phyloP scores from a whole-genome alignment of 2,329 filamentous ascomycete species.

The Xylariaceae sp. region DNA sequence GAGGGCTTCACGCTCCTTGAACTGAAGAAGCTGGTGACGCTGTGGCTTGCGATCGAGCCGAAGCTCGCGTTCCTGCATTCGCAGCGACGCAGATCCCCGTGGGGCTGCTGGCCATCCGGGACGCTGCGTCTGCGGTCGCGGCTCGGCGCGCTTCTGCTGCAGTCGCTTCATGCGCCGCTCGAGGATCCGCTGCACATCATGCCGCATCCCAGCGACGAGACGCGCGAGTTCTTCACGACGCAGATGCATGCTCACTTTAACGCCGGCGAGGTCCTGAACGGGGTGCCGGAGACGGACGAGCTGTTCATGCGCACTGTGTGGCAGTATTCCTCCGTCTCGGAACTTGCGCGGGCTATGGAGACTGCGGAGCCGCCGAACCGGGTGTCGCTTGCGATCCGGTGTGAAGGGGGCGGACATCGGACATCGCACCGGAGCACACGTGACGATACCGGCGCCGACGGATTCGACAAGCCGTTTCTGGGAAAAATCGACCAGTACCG shows the following conservation, averaged over 20 bases:
- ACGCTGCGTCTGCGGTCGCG: slow-evolving; percentile 1
- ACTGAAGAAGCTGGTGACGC: slow-evolving; percentile 22
- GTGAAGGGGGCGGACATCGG: slow-evolving; percentile 5
- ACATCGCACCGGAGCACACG: neutral
- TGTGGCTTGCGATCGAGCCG: slow-evolving; percentile 7
- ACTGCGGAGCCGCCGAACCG: neutral
- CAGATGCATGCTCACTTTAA: slow-evolving; percentile 11
- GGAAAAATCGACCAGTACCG: slow-evolving; percentile 14
- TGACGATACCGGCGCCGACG: neutral
- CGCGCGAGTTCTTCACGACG: neutral
- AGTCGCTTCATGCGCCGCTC: neutral
- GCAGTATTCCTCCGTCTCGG: slow-evolving; percentile 8
- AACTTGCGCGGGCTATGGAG: slow-evolving; percentile 4
- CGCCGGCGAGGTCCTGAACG: neutral
- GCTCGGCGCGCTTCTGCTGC: neutral
- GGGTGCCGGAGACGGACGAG: neutral
- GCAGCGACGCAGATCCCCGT: neutral
- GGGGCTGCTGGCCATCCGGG: neutral
- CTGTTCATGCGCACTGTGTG: slow-evolving; percentile 16
- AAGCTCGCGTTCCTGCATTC: slow-evolving; percentile 9
- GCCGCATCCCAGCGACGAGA: neutral
- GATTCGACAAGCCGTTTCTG: neutral
- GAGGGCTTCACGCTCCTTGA: slow-evolving; percentile 20
- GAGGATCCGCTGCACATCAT: neutral
- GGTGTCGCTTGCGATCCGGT: slow-evolving; percentile 8